Conservation (phyloP, 1,284 basidiomycete genomes). For the Fomitiporia mediterranea region DNA sequence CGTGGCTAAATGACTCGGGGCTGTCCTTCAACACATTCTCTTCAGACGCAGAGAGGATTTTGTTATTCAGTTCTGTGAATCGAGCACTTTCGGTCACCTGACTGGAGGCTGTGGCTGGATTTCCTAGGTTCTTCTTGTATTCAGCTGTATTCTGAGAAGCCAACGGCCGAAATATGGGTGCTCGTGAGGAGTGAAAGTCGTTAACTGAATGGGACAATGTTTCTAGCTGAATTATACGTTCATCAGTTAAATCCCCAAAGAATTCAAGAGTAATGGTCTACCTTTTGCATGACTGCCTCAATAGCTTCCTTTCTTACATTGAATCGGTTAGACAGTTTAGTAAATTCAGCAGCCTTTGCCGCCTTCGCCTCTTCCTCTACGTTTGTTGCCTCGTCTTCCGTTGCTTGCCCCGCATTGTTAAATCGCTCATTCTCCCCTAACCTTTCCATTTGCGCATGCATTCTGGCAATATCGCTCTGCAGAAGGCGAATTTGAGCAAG, state of each 20-base stretch:
- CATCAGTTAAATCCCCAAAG: background rate
- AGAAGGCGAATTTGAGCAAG: constrained; percentile 60
- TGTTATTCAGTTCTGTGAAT: background rate
- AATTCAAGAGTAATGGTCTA: constrained; percentile 26
- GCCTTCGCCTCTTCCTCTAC: constrained; percentile 31
- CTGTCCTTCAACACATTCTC: constrained; percentile 16
- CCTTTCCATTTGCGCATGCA: constrained; percentile 71
- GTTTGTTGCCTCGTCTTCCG: constrained; percentile 30
- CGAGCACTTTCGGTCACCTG: background rate
- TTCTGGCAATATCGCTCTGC: constrained; percentile 62
- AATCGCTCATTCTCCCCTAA: constrained; percentile 37
- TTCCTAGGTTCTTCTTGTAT: background rate
- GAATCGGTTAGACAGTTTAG: constrained; percentile 59
- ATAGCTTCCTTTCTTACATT: constrained; percentile 62
- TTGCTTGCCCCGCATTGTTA: constrained; percentile 2
- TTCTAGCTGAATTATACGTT: constrained; percentile 8
- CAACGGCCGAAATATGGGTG: constrained; percentile 14
- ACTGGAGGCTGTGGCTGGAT: background rate
- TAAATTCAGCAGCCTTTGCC: constrained; percentile 59
- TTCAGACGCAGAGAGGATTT: constrained; percentile 1
- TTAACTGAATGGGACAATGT: constrained; percentile 16
- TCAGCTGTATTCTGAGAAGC: background rate
- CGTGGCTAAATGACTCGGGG: constrained; percentile 3
- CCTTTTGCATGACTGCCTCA: constrained; percentile 67
- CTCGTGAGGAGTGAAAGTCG: constrained; percentile 18